phyloP scores from a whole-genome alignment of 371 early-diverging fungal species.

The Enterospora canceri region DNA sequence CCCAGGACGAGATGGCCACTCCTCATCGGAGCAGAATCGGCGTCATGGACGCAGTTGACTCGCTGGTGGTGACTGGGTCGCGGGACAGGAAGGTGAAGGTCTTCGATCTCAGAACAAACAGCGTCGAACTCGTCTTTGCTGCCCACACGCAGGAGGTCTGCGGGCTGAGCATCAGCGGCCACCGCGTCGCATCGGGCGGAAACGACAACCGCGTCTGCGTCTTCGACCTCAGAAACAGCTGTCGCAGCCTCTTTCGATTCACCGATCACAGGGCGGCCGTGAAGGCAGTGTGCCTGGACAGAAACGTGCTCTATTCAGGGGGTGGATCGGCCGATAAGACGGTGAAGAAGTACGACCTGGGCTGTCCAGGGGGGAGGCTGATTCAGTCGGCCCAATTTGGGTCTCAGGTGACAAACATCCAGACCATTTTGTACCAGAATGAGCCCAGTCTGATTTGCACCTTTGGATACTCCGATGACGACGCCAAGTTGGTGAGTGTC shows the following conservation, averaged over 20 bases:
- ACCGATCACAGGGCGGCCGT: slow-evolving; percentile 56
- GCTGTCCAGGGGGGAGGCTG: neutral
- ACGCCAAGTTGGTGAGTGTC: slow-evolving; percentile 41
- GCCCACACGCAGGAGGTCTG: slow-evolving; percentile 56
- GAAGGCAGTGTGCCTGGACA: slow-evolving; percentile 53
- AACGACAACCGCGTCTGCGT: slow-evolving; percentile 57
- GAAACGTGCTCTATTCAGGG: slow-evolving; percentile 42
- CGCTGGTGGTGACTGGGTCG: slow-evolving; percentile 48
- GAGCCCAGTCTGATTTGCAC: slow-evolving; percentile 51
- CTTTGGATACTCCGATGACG: slow-evolving; percentile 58
- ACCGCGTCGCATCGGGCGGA: slow-evolving; percentile 53
- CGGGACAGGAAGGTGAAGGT: slow-evolving; percentile 52
- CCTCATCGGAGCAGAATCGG: slow-evolving; percentile 49
- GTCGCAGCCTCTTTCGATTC: slow-evolving; percentile 16
- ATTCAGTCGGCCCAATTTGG: slow-evolving; percentile 40
- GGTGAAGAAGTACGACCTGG: slow-evolving; percentile 50
- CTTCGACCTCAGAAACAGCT: slow-evolving; percentile 38
- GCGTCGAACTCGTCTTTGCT: slow-evolving; percentile 15
- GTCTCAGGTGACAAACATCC: slow-evolving; percentile 55
- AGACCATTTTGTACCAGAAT: slow-evolving; percentile 47
- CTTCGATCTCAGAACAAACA: slow-evolving; percentile 43
- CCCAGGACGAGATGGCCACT: neutral
- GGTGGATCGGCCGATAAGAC: slow-evolving; percentile 58
- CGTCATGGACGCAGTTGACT: slow-evolving; percentile 41
- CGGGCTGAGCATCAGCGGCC: slow-evolving; percentile 44